These are phyloP conservation scores for Dendrobium catenatum DNA, from an alignment of 106 monocot species.

Conservation along the genomic window DNA sequence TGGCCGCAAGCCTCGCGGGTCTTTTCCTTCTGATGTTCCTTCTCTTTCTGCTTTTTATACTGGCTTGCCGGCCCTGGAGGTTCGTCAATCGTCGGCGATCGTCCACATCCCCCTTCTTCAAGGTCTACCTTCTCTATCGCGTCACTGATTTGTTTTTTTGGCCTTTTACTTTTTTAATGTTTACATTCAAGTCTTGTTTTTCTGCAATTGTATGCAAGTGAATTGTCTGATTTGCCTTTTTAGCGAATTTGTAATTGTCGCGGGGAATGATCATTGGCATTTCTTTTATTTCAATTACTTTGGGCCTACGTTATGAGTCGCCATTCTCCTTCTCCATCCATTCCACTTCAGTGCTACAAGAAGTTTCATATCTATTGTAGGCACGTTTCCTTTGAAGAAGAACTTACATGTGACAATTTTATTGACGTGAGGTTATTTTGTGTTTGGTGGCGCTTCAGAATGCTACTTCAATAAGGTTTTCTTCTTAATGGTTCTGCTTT, in stretches of 20 bases:
- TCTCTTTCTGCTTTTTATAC: constrained; percentile 20
- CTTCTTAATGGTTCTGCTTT: too few species aligned
- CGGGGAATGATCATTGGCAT: background rate
- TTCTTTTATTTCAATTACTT: background rate
- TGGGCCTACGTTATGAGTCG: background rate
- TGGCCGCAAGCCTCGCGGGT: constrained; percentile 7
- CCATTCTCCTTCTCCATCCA: too few species aligned
- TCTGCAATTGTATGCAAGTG: background rate
- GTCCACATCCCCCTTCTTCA: background rate
- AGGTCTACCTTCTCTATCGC: constrained; percentile 2
- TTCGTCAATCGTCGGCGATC: constrained; percentile 11
- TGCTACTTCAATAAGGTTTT: too few species aligned
- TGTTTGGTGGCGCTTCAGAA: too few species aligned
- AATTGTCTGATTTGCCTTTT: background rate
- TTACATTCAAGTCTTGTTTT: background rate
- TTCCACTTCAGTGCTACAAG: too few species aligned
- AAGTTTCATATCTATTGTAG: too few species aligned
- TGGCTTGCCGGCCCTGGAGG: constrained; percentile 33
- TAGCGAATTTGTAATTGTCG: background rate
- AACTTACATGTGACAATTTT: too few species aligned
- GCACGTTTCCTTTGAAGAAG: too few species aligned
- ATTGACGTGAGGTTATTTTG: too few species aligned
- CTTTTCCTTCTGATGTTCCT: constrained; percentile 14
- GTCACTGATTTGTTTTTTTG: background rate
- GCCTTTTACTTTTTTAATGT: background rate